Evolutionary conservation across 495 filamentous ascomycete species (phyloP), one percentile per base, ranked within the genome.

Genomic region (Aspergillus kassunensis): DNA sequence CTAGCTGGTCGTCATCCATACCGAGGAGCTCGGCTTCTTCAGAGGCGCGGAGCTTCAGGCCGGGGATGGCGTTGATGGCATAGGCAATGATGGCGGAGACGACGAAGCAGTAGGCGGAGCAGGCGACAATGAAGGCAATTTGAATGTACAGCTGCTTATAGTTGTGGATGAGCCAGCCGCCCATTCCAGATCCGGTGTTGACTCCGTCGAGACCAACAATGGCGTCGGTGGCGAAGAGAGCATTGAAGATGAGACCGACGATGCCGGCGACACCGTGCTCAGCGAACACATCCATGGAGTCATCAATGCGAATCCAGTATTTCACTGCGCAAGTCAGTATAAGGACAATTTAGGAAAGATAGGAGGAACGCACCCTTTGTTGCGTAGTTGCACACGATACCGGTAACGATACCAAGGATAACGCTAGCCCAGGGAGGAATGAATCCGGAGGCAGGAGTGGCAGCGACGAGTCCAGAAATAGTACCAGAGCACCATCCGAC

Each of bases 1-100:
- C 93, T 29, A 97, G 86, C 66, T 98, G 93, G 73, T 98, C 93
- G 66, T 97, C 95, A 60, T 98, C 93, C 91, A 97, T 96, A 50
- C 93, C 93, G 44, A 97, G 82, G 16, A 98, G 81, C 69, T 98
- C 93, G n/a, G 95, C 93, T 72, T 98, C 89, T 61, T 95, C 90
- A 27, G 84, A 89, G 10, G 93, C 93, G 39, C 93, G 88, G 51
- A 98, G 87, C 56, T 96, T 81, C 12, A 98, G 80, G 24, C 95
- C 95, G 6, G 93, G 93, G 45, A 93, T 84, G 56, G 82, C 69
- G 74, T 98, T 89, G 75, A 98, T 89, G 59, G 66, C 71, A 70
- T 84, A 89, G 49, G 91, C 91, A 61, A 98, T 82, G 60, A 91
- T 69, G 49, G 86, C 82, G 41, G 87, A 91, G 59, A 98, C 80